Percentiles rank a stretch among this genome's conserved stretches.
phyloP scores from a whole-genome alignment of 2,329 filamentous ascomycete species.

The Nakataea oryzae region DNA sequence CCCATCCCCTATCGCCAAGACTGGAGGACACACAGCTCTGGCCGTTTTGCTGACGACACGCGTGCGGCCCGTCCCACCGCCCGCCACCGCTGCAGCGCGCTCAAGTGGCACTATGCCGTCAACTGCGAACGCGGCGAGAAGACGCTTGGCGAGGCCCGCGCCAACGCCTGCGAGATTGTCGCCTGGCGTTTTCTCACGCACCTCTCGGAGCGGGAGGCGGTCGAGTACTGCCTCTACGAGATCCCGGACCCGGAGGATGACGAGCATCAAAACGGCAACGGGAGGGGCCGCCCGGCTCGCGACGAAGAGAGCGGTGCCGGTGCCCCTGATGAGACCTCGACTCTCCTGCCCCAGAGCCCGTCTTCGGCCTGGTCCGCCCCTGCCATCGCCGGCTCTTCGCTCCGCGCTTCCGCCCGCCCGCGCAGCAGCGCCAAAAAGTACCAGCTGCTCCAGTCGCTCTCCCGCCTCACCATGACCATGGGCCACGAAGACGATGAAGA shows the following conservation, averaged over 20 bases:
- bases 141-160: constrained; percentile 57
- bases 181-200: constrained; percentile 68
- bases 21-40: background rate
- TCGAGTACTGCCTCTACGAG: constrained; percentile 66
- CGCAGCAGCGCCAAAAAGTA: constrained; percentile 33
- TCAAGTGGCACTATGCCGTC: constrained; percentile 64
- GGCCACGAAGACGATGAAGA: constrained; percentile 27
- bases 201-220: constrained; percentile 61
- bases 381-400: constrained; percentile 10
- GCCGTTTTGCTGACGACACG: background rate
- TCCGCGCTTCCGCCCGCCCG: constrained; percentile 16
- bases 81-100: constrained; percentile 36
- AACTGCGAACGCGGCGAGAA: constrained; percentile 45
- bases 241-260: constrained; percentile 35
- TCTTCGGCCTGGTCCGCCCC: constrained; percentile 11
- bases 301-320: constrained; percentile 27
- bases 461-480: constrained; percentile 41
- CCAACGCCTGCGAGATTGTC: constrained; percentile 69
- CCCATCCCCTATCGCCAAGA: background rate
- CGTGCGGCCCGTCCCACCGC: background rate
- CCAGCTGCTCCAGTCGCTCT: constrained; percentile 42
- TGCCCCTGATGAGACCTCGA: constrained; percentile 29
- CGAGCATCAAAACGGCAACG: constrained; percentile 10
- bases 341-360: constrained; percentile 28
- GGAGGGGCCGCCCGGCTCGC: background rate